Conservation (phyloP, 441 rosid species). For the Biscutella auriculata region DNA sequence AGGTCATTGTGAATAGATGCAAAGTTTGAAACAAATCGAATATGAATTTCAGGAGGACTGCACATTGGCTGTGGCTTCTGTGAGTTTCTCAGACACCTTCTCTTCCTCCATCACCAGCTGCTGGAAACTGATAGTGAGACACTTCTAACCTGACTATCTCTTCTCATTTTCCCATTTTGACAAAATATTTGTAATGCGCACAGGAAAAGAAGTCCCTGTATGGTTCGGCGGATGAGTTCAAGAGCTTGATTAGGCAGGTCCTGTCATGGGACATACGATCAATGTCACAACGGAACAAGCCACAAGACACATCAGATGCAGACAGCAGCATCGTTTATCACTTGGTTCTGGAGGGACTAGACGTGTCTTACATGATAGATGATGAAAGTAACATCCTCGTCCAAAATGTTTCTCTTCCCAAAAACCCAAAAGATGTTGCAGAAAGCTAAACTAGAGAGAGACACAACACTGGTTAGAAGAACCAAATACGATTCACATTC, state of each 20-base stretch:
- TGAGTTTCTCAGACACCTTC: conserved; percentile 56
- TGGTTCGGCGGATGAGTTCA: conserved; percentile 50
- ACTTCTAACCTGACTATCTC: neutral
- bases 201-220: conserved; percentile 65
- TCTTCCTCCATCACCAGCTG: conserved; percentile 43
- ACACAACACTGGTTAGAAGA: too few species aligned
- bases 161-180: neutral
- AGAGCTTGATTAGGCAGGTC: conserved; percentile 50
- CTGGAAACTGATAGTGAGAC: conserved; percentile 56
- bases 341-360: conserved; percentile 60
- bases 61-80: conserved; percentile 46
- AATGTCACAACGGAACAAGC: conserved; percentile 58
- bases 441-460: neutral
- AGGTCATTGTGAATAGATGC: neutral
- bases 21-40: neutral
- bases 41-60: conserved; percentile 43
- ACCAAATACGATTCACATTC: too few species aligned
- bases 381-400: conserved; percentile 40
- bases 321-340: conserved; percentile 46
- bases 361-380: conserved; percentile 57
- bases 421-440: conserved; percentile 1
- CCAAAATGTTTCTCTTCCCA: conserved; percentile 30
- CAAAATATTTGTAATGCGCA: neutral
- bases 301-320: conserved; percentile 21
- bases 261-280: conserved; percentile 93